Base-by-base conservation (phyloP, 2,329 filamentous ascomycete genomes). In the Neofusicoccum umdonicola region DNA sequence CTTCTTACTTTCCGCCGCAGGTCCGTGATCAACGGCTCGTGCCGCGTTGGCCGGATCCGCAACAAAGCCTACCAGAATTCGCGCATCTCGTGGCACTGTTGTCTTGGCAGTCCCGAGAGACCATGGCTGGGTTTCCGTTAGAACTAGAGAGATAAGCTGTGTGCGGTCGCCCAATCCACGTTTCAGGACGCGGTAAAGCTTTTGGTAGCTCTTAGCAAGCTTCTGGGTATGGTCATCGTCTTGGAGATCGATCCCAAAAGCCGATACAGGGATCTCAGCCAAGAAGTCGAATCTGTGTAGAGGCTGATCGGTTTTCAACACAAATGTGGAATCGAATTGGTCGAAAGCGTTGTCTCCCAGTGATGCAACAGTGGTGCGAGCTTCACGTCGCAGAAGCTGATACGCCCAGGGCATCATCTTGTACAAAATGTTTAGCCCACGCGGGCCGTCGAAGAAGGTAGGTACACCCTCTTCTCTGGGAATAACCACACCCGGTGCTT, bases 371-470 rank as follows among this genome's bases (percentile, higher is more conserved):
- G 93, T 94, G 48, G 86, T 83, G 67, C 83, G 87, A 45, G 94
- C 92, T 73, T 97, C 89, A 62, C 88, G 84, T 52, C 88, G 88
- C 48, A 99, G 82, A 65, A 89, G 77, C 27, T 80, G 80, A 69
- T 93, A 96, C 8, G 93, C 95, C 89, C 90, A 97, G 13, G 87
- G 79, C 0, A 88, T 90, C 90, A 97, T 96, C 77, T 97, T 97
- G 80, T 89, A 97, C 5, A 96, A 80, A 19, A 98, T 72, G 70
- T 99, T 99, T 63, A 96, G 81, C 35, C 88, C 86, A 67, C 90
- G 85, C 27, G 82, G 81, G 0, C 87, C 86, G 74, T 98, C 94
- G 72, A 91, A 97, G 56, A 97, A 81, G 35, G 93, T 83, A 0
- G 95, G 93, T 0, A 82, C 79, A 63, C 75, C 76, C 12, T 77